phyloP scores from a whole-genome alignment of 1,284 basidiomycete species.

The Stygiomarasmius scandens region DNA sequence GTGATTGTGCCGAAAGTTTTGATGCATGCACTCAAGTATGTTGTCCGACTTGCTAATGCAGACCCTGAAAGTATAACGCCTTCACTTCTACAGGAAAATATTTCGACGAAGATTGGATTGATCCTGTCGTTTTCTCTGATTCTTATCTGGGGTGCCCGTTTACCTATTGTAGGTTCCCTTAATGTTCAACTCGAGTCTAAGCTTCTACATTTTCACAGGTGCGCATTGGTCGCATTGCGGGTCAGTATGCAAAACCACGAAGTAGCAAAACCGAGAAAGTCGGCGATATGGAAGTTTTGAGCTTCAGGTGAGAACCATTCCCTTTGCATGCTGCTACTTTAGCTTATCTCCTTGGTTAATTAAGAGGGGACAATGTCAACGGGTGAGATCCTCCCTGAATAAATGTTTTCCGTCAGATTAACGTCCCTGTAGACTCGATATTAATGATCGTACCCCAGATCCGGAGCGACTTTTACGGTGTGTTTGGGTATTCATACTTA shows the following conservation, averaged over 20 bases:
- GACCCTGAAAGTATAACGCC: background rate
- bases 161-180: conserved; percentile 73
- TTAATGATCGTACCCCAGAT: conserved; percentile 82
- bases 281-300: conserved; percentile 68
- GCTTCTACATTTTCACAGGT: conserved; percentile 45
- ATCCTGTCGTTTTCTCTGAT: conserved; percentile 96
- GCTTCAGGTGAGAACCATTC: conserved; percentile 67
- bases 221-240: conserved; percentile 89
- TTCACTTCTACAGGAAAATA: conserved; percentile 70
- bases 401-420: conserved; percentile 1
- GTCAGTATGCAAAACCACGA: conserved; percentile 96
- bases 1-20: conserved; percentile 96
- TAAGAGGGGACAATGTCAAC: conserved; percentile 95
- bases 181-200: conserved; percentile 14
- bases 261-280: conserved; percentile 86
- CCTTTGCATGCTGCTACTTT: too few relatives aligned
- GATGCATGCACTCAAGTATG: conserved; percentile 86
- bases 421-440: conserved; percentile 52
- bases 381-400: conserved; percentile 52
- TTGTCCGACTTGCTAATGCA: conserved; percentile 9
- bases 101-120: conserved; percentile 92
- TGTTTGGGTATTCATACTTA: conserved; percentile 6
- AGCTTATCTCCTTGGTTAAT: background rate
- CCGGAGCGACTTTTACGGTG: conserved; percentile 85
- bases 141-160: conserved; percentile 89